These are phyloP conservation scores for Durusdinium trenchii DNA, from an alignment of 73 alveolate species.

Conservation along the genomic window DNA sequence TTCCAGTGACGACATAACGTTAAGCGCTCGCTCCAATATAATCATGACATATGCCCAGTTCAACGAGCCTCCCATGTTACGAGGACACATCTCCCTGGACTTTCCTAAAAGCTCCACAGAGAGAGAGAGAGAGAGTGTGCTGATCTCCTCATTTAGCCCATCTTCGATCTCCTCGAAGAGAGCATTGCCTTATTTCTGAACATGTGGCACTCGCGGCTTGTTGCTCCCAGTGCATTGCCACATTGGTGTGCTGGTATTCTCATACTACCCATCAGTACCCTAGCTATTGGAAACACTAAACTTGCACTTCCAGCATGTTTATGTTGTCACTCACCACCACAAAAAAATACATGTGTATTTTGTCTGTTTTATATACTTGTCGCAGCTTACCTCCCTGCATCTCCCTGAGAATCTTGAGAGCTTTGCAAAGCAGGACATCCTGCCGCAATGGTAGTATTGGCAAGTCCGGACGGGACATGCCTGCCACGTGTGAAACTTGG, in stretches of 20 bases:
- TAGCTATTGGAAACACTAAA: not conserved
- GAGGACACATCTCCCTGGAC: too few relatives aligned
- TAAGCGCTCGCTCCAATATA: too few relatives aligned
- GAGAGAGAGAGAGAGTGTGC: too few relatives aligned
- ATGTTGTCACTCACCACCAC: not conserved
- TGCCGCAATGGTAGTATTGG: constrained; percentile 89
- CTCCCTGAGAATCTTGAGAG: not conserved
- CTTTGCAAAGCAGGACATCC: constrained; percentile 60
- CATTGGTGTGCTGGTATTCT: not conserved
- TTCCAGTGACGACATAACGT: not conserved
- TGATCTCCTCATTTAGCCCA: constrained; percentile 57
- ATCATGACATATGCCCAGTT: too few relatives aligned
- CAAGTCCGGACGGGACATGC: constrained; percentile 85
- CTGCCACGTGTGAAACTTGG: constrained; percentile 13
- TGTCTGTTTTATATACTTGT: not conserved
- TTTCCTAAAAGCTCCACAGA: too few relatives aligned
- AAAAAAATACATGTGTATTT: not conserved
- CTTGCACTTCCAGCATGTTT: not conserved
- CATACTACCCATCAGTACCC: not conserved
- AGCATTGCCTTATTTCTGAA: constrained; percentile 19
- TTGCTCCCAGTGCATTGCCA: not conserved
- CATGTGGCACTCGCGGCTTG: too few relatives aligned
- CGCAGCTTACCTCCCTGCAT: too few relatives aligned
- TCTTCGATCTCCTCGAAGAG: constrained; percentile 82
- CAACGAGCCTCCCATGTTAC: too few relatives aligned